Base-by-base conservation (phyloP, 2,329 filamentous ascomycete species). In the Cryoendolithus antarcticus region DNA sequence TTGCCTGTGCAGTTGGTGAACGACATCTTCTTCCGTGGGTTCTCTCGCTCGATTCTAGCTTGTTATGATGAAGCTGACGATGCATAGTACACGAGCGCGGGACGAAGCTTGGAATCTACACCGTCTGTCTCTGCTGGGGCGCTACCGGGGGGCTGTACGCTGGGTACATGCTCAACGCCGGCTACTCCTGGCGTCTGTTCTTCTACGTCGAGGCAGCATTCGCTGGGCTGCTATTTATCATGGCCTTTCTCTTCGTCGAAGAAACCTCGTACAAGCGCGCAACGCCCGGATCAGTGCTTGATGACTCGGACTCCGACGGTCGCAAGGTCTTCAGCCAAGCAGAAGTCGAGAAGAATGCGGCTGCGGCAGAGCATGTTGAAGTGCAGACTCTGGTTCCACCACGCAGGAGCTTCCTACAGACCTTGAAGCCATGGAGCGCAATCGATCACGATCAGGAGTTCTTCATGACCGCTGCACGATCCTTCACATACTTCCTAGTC, bases 131-230 rank as follows among this genome's bases (percentile, higher is more conserved):
- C 32, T 75, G 72, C 47, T 62, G 74, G 8, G 72, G 72, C 4
- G 60, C 70, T 0, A 70, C 70, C 0, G 71, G 72, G 1, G 71
- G 74, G 0, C 58, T 77, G 1, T 75, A 72, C 35, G 71, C 74
- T 1, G 72, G 73, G 8, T 77, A 76, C 53, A 77, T 77, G 72
- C 66, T 77, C 6, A 64, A 67, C 4, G 50, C 46, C 1, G 69
- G 70, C 7, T 69, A 72, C 48, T 74, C 71, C 5, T 77, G 73
- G 72, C 62, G 69, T 10, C 64, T 77, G 0, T 77, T 72, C 59
- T 77, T 77, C 61, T 76, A 75, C 51, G 72, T 77, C 39, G 66
- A 70, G 44, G 64, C 73, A 35, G 74, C 71, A 3, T 76, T 77
- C 38, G 64, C 67, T 2, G 57, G 56, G 6, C 55, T 54, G 4